Evolutionary conservation across 257 asterid species (phyloP).

Genomic region (Solanum boliviense): DNA sequence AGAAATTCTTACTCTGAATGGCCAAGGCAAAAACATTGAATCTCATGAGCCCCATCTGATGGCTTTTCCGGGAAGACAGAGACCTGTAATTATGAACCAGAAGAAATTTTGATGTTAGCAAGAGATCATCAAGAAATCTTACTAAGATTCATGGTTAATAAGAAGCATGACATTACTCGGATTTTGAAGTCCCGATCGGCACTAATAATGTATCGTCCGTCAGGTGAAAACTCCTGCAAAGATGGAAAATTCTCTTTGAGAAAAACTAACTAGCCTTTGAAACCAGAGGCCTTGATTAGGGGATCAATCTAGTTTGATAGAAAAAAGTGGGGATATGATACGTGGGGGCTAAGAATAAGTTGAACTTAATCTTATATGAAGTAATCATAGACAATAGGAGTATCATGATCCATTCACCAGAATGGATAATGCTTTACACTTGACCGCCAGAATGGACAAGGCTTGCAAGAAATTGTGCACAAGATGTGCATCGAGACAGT

Average conservation of each 20-base stretch:
- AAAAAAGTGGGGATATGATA: not conserved
- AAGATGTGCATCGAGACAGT: not conserved
- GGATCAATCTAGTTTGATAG: not conserved
- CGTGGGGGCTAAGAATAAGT: not conserved
- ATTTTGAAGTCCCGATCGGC: constrained; percentile 96
- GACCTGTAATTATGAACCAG: constrained; percentile 39
- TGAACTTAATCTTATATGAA: not conserved
- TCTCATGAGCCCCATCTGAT: constrained; percentile 72
- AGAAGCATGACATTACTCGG: constrained; percentile 43
- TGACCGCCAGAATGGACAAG: not conserved
- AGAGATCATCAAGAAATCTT: not conserved
- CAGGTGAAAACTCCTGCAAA: constrained; percentile 82
- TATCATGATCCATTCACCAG: not conserved
- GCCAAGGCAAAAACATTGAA: constrained; percentile 86
- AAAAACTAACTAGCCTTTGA: not conserved
- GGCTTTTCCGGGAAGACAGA: constrained; percentile 68
- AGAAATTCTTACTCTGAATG: constrained; percentile 69
- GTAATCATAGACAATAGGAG: not conserved
- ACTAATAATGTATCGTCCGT: constrained; percentile 56
- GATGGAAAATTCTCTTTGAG: not conserved
- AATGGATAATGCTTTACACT: not conserved
- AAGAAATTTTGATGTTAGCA: constrained; percentile 2
- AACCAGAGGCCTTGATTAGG: not conserved
- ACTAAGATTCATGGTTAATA: not conserved
- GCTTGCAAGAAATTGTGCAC: not conserved